Base-by-base conservation (phyloP, 139 green algal species). In the Chlorella sp. region DNA sequence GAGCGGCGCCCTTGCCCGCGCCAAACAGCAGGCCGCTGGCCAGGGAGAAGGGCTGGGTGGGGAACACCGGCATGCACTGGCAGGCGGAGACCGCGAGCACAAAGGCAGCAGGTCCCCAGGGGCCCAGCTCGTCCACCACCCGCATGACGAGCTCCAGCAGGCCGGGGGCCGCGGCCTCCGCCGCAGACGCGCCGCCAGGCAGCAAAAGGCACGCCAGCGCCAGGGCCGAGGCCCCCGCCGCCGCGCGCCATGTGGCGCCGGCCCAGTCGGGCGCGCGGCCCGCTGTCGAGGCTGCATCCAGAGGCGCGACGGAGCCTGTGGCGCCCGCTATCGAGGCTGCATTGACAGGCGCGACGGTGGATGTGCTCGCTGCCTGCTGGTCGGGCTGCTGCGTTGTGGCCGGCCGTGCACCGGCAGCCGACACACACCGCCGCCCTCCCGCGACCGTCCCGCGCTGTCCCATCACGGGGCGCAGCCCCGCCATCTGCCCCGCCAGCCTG, bases 21-120 rank as follows among this genome's bases (percentile, higher is more conserved):
- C 93, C 93, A 84, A 97, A 96, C 0, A 97, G 76, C 61, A 97
- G 83, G 1, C 93, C 93, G 45, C 70, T 83, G 33, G 89, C 87
- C 7, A 97, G 82, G 2, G 80, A 86, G n/a, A 97, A 79, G 2
- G 93, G 93, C 78, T 96, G 31, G 83, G 81, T 97, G 7, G 93
- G 93, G 45, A 97, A 90, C 17, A 97, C 80, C 6, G 93, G 93
- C 15, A 97, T 86, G 82, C 92, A 90, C 86, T 97, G 91, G 27
- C 68, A 76, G 1, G 84, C n/a, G 62, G 87, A 87, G 2, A 96
- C 86, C 19, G 86, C 77, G 23, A 72, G 23, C 14, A 94, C 73
- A 70, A 96, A 95, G 14, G 87, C 40, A 0, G 87, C 75, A 0
- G 73, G 73, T 23, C 92, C 92, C 50, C 73, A 77, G 0, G 91